These are phyloP conservation scores for Solanum verrucosum DNA, from an alignment of 257 asterid species.

Conservation along the genomic window DNA sequence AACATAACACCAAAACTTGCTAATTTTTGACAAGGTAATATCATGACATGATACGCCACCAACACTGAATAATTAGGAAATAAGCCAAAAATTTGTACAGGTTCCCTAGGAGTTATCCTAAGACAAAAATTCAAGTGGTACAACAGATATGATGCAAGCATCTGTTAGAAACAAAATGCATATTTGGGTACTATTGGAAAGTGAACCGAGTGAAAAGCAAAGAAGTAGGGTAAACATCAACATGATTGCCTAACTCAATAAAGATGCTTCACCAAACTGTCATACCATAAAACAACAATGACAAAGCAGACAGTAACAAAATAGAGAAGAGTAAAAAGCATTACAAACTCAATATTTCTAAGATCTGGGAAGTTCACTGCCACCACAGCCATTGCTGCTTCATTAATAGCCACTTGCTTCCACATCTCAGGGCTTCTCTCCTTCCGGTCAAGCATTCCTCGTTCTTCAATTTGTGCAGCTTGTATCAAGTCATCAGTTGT, in stretches of 20 bases:
- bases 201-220: background rate
- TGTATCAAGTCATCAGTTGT: conserved; percentile 92
- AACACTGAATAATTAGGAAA: background rate
- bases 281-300: background rate
- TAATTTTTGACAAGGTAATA: background rate
- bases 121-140: background rate
- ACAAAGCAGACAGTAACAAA: background rate
- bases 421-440: conserved; percentile 84
- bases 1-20: background rate
- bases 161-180: background rate
- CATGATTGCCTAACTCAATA: background rate
- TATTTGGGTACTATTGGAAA: background rate
- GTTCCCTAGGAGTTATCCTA: background rate
- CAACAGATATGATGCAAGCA: background rate
- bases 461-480: conserved; percentile 98
- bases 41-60: background rate
- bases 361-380: conserved; percentile 93
- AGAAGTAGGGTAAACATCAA: background rate
- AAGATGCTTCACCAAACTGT: background rate
- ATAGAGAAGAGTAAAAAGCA: conserved; percentile 10
- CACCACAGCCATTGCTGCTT: conserved; percentile 84
- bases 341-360: conserved; percentile 77
- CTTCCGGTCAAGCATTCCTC: conserved; percentile 81
- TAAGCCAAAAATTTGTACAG: background rate
- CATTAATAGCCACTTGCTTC: conserved; percentile 93